These are phyloP conservation scores for Chytriomyces confervae DNA, from an alignment of 192 early-diverging fungal genomes.

Conservation along the genomic window DNA sequence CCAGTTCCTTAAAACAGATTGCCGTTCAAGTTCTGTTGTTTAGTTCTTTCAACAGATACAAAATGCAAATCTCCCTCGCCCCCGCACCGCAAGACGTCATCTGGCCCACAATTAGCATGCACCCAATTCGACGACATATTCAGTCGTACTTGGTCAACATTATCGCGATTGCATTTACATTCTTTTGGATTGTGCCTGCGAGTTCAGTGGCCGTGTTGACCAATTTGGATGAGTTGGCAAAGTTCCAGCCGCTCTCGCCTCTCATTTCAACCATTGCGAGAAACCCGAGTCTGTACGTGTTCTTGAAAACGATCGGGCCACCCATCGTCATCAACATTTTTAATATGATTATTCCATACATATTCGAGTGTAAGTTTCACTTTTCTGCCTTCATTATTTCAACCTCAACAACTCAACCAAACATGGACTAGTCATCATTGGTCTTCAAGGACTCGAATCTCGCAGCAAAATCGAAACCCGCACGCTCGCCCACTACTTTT, in stretches of 20 bases:
- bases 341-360: slow-evolving; percentile 46
- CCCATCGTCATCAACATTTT: slow-evolving; percentile 40
- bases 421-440: slow-evolving; percentile 32
- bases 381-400: background rate
- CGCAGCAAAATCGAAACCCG: slow-evolving; percentile 41
- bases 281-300: slow-evolving; percentile 27
- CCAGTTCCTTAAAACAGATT: slow-evolving; percentile 16
- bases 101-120: slow-evolving; percentile 47
- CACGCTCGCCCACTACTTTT: slow-evolving; percentile 55
- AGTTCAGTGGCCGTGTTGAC: slow-evolving; percentile 41
- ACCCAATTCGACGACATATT: slow-evolving; percentile 38
- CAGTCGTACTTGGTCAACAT: slow-evolving; percentile 33
- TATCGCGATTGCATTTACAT: slow-evolving; percentile 31
- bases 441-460: slow-evolving; percentile 43
- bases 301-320: slow-evolving; percentile 46
- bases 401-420: background rate
- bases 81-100: slow-evolving; percentile 53
- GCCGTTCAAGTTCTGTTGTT: slow-evolving; percentile 49
- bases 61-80: slow-evolving; percentile 46
- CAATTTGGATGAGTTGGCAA: slow-evolving; percentile 41
- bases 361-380: slow-evolving; percentile 50
- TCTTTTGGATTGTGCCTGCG: slow-evolving; percentile 55
- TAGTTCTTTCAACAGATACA: slow-evolving; percentile 34
- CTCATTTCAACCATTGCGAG: slow-evolving; percentile 24
- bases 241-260: slow-evolving; percentile 28